Evolutionary conservation across 495 filamentous ascomycete genomes (phyloP).

Genomic region (Staphylotrichum longicolle): DNA sequence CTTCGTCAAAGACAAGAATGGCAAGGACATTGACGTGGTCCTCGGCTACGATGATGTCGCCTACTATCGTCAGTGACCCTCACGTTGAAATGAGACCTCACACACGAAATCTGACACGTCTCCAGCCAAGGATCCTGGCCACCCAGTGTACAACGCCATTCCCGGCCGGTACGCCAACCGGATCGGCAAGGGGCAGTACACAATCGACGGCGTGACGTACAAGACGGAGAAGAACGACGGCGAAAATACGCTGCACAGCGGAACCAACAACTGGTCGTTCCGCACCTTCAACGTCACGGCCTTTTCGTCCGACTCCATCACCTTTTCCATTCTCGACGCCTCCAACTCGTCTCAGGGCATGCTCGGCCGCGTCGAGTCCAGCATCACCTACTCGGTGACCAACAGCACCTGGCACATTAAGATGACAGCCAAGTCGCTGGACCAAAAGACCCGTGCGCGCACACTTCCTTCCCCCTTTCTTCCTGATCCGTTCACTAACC

Average conservation of each 20-base stretch:
- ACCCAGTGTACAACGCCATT: slow-evolving; percentile 52
- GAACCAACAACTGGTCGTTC: slow-evolving; percentile 60
- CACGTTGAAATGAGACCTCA: background rate
- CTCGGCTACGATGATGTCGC: slow-evolving; percentile 52
- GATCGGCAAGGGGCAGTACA: slow-evolving; percentile 54
- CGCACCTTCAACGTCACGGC: slow-evolving; percentile 54
- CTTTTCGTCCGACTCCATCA: slow-evolving; percentile 64
- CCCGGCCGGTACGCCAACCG: slow-evolving; percentile 57
- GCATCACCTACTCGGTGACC: slow-evolving; percentile 66
- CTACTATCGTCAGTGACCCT: slow-evolving; percentile 21
- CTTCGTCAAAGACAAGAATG: slow-evolving; percentile 56
- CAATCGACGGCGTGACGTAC: slow-evolving; percentile 51
- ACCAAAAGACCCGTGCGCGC: slow-evolving; percentile 48
- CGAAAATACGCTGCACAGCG: slow-evolving; percentile 58
- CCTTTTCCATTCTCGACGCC: slow-evolving; percentile 70
- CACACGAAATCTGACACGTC: slow-evolving; percentile 4
- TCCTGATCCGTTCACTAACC: too few relatives aligned
- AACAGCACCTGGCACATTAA: slow-evolving; percentile 52
- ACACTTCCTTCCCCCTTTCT: background rate
- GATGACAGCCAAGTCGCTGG: slow-evolving; percentile 52
- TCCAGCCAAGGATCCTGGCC: slow-evolving; percentile 47
- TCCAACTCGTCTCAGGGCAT: slow-evolving; percentile 65
- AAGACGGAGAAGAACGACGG: slow-evolving; percentile 54
- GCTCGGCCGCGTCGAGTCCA: slow-evolving; percentile 68
- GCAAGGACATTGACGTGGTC: slow-evolving; percentile 52